Percentiles rank a stretch among this genome's conserved stretches.
Conservation (phyloP, 805 yeast species). For the Hanseniaspora taiwanica region DNA sequence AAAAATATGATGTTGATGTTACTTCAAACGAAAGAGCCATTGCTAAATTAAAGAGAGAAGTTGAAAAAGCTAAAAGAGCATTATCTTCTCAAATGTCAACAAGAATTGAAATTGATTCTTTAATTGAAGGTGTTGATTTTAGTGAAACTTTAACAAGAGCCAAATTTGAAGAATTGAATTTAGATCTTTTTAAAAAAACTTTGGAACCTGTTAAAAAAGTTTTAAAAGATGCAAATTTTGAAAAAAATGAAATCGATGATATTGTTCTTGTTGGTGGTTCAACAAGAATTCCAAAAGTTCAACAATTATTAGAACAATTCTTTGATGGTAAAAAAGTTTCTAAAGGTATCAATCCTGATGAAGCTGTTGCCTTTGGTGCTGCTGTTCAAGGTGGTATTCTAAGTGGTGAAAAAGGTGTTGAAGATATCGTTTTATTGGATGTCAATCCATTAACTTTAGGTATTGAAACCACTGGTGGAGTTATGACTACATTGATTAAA, state of each 20-base stretch:
- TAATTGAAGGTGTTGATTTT: constrained; percentile 90
- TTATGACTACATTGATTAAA: constrained; percentile 88
- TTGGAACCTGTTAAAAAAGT: constrained; percentile 94
- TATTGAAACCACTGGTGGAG: constrained; percentile 96
- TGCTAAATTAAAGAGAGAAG: constrained; percentile 92
- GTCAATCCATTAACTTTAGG: constrained; percentile 91
- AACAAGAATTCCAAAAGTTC: constrained; percentile 97
- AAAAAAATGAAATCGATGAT: constrained; percentile 80
- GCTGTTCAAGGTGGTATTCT: constrained; percentile 98
- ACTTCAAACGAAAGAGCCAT: constrained; percentile 72
- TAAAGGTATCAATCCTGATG: constrained; percentile 97
- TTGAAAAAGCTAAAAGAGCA: constrained; percentile 96
- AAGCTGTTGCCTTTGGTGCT: constrained; percentile 99
- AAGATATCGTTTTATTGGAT: constrained; percentile 78
- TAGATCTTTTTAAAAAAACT: constrained; percentile 86
- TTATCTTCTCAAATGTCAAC: constrained; percentile 91
- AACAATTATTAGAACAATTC: constrained; percentile 77
- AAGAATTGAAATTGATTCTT: constrained; percentile 90
- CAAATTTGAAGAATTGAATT: constrained; percentile 91
- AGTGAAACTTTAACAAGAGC: constrained; percentile 94
- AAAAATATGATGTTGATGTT: constrained; percentile 82
- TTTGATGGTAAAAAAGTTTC: constrained; percentile 93
- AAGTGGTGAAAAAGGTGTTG: constrained; percentile 90
- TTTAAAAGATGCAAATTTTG: constrained; percentile 81
- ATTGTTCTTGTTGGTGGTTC: constrained; percentile 98